Conservation (phyloP, 2,329 filamentous ascomycete species). For the Neonectria sp. region DNA sequence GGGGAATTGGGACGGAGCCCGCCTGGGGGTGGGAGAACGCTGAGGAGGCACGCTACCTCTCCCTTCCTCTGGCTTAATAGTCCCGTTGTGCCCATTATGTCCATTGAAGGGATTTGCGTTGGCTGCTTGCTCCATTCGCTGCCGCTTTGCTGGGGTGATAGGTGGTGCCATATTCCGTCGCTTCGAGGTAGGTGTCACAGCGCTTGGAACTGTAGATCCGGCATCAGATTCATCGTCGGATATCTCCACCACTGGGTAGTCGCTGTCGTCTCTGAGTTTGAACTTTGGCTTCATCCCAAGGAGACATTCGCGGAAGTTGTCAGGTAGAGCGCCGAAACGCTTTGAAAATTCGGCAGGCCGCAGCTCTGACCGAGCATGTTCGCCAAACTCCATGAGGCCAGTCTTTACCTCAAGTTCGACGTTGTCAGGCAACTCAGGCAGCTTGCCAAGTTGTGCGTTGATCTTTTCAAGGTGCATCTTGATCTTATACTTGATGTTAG, state of each 20-base stretch:
- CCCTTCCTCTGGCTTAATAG: conserved; percentile 59
- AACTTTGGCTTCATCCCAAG: conserved; percentile 64
- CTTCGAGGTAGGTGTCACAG: conserved; percentile 49
- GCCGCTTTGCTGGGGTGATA: conserved; percentile 54
- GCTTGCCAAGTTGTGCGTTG: conserved; percentile 65
- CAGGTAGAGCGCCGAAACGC: conserved; percentile 62
- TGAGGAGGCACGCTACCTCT: conserved; percentile 39
- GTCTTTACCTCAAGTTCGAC: conserved; percentile 76
- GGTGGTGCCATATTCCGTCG: conserved; percentile 47
- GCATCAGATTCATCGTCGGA: conserved; percentile 57
- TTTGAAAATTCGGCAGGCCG: conserved; percentile 59
- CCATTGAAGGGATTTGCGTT: conserved; percentile 23
- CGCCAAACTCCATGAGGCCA: conserved; percentile 71
- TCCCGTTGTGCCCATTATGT: conserved; percentile 31
- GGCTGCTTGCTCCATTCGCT: conserved; percentile 40
- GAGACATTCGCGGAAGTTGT: conserved; percentile 66
- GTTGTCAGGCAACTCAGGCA: conserved; percentile 79
- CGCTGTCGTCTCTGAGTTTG: conserved; percentile 56
- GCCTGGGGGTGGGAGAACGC: conserved; percentile 30
- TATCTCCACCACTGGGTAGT: conserved; percentile 56
- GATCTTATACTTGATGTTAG: conserved; percentile 69
- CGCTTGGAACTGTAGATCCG: conserved; percentile 41
- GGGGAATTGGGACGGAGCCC: conserved; percentile 41
- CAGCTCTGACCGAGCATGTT: conserved; percentile 66
- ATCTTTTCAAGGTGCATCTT: conserved; percentile 66